Conservation (phyloP, 495 filamentous ascomycete species). For the Annulohypoxylon bovei region DNA sequence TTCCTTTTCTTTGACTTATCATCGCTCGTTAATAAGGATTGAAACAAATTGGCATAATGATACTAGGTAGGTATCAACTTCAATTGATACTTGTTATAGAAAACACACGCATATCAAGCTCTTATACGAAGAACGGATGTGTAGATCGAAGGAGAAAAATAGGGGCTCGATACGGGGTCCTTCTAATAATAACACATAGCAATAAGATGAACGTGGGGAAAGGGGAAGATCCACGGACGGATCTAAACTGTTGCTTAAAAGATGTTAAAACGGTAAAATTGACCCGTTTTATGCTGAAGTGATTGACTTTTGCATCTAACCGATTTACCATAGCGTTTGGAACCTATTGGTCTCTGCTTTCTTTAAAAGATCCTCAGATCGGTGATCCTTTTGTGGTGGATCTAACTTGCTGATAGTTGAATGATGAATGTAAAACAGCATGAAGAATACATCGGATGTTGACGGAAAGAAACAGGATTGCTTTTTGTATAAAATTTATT, state of each 20-base stretch:
- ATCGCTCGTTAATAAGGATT: background rate
- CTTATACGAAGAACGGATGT: conserved; percentile 25
- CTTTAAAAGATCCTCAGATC: conserved; percentile 34
- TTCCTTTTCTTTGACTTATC: background rate
- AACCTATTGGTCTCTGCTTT: conserved; percentile 32
- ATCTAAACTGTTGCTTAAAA: conserved; percentile 22
- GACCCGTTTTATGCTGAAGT: conserved; percentile 18
- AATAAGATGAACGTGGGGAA: conserved; percentile 34
- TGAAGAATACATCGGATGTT: background rate
- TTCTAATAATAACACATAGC: conserved; percentile 22
- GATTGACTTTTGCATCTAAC: conserved; percentile 32
- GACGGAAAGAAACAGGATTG: background rate
- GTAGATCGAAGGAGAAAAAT: conserved; percentile 28
- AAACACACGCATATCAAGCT: background rate
- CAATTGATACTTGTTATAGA: background rate
- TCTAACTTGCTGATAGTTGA: conserved; percentile 15
- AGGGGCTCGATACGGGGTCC: conserved; percentile 25
- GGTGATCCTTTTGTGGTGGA: conserved; percentile 33
- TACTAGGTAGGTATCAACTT: too few species aligned
- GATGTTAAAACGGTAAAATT: conserved; percentile 13
- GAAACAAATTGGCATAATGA: conserved; percentile 21
- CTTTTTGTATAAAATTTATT: background rate
- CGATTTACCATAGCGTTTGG: conserved; percentile 21
- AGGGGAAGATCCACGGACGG: conserved; percentile 33
- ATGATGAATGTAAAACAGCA: conserved; percentile 24